Base-by-base conservation (phyloP, 2,329 filamentous ascomycete genomes). In the Fonsecaea monophora region DNA sequence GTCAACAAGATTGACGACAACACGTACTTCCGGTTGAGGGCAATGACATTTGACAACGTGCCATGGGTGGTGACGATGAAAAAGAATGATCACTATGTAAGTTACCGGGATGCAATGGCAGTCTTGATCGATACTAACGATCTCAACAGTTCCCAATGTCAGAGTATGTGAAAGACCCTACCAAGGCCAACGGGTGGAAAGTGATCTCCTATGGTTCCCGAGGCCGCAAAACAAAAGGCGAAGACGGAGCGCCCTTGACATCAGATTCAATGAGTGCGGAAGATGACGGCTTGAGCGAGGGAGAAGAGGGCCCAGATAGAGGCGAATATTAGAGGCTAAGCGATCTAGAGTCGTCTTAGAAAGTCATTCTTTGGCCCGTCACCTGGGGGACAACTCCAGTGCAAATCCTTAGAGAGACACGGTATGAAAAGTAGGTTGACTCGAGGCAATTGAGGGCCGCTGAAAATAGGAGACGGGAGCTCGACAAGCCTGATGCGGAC, bases 61-160 rank as follows among this genome's bases (percentile, higher is more conserved):
- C 94, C 94, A 3, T 99, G 95, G 93, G 93, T 99, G n/a, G 92
- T 96, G 45, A 99, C 95, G 8, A 97, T 99, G 92, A 99, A 99
- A 88, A 98, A 98, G 86, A 97, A 97, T 74, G 94, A 99, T 77
- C 95, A 99, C 79, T 99, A 99, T 78, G 82, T 84, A 74, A 75
- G 81, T 76, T 38, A 34, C 25, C 30, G 10, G 53, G 38, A 50
- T 15, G 15, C 18, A 32, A 30, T 9, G 7, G 30, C n/a, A 40
- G n/a, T 53, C 12, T 57, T 58, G 53, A 45, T 45, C 15, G 15
- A 30, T 60, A n/a, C 66, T 73, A 60, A 72, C 67, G 32, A 38
- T 50, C 13, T 25, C 8, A 42, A 38, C 66, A 83, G 81, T 90
- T 89, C 80, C 87, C 87, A 2, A 89, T 88, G 68, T 85, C 88